Evolutionary conservation across 2,329 filamentous ascomycete species (phyloP).

Genomic region (Ceratocystis ficicola): DNA sequence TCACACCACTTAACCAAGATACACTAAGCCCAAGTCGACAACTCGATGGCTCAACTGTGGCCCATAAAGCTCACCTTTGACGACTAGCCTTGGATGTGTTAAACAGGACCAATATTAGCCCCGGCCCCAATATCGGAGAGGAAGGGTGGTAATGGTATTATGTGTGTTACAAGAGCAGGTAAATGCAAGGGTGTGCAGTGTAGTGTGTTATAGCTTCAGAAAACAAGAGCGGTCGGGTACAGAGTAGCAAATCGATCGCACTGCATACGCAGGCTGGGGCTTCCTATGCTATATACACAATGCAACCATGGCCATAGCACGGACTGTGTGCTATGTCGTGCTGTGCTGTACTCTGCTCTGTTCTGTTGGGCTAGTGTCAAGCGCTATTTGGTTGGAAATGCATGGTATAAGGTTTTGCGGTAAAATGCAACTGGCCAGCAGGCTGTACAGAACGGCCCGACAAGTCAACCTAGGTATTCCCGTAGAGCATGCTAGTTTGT

Average conservation of each 20-base stretch:
- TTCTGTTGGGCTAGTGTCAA: neutral
- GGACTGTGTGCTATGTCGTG: neutral
- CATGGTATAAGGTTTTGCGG: neutral
- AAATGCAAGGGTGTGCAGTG: neutral
- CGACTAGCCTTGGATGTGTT: neutral
- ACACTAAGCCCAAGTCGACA: neutral
- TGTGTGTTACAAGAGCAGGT: neutral
- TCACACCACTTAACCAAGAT: neutral
- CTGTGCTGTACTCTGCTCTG: neutral
- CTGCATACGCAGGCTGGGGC: neutral
- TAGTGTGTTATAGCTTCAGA: neutral
- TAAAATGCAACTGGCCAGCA: neutral
- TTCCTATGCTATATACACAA: constrained; percentile 3
- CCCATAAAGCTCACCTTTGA: neutral
- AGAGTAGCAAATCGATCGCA: neutral
- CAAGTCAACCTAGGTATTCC: neutral
- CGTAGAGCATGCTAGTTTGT: neutral
- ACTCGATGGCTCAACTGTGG: neutral
- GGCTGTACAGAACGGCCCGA: neutral
- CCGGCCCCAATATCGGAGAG: neutral
- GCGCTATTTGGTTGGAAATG: neutral
- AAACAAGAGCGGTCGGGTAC: neutral
- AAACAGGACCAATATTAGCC: neutral
- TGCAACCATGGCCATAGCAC: neutral
- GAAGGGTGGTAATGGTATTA: neutral